Conservation (phyloP, 352 stramenopile genomes). For the Stephanocyclus meneghinianus region DNA sequence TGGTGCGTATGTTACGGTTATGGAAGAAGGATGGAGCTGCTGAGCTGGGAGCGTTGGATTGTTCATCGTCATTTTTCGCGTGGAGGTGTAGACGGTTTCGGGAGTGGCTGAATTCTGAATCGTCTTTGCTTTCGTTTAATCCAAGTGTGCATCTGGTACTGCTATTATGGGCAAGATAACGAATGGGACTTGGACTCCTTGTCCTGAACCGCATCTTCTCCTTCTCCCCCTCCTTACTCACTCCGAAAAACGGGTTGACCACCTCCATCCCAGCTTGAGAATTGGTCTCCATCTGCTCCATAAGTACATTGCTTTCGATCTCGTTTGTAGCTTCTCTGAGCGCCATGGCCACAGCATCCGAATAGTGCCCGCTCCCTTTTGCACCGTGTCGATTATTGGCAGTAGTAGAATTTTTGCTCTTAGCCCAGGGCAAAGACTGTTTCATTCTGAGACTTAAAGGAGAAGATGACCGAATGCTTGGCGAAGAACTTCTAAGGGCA, state of each 20-base stretch:
- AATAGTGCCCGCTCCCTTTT: constrained; percentile 33
- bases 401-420: constrained; percentile 12
- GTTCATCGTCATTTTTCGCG: constrained; percentile 7
- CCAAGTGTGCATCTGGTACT: background rate
- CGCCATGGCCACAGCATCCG: constrained; percentile 21
- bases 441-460: constrained; percentile 23
- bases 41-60: constrained; percentile 3
- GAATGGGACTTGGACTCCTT: constrained; percentile 31
- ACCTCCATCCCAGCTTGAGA: constrained; percentile 14
- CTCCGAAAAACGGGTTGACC: background rate
- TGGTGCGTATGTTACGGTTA: constrained; percentile 7
- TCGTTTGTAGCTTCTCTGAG: constrained; percentile 17
- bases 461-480: constrained; percentile 22
- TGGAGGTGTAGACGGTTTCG: background rate
- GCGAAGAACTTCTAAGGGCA: constrained; percentile 23
- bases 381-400: background rate
- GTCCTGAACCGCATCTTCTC: constrained; percentile 2
- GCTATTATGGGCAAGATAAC: constrained; percentile 19
- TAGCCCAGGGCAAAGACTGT: constrained; percentile 23
- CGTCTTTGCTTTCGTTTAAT: background rate
- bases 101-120: background rate
- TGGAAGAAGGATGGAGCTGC: constrained; percentile 33
- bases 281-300: background rate
- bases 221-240: background rate
- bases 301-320: background rate